Base-by-base conservation (phyloP, 495 filamentous ascomycete genomes). In the Aspergillus coremiiformis region DNA sequence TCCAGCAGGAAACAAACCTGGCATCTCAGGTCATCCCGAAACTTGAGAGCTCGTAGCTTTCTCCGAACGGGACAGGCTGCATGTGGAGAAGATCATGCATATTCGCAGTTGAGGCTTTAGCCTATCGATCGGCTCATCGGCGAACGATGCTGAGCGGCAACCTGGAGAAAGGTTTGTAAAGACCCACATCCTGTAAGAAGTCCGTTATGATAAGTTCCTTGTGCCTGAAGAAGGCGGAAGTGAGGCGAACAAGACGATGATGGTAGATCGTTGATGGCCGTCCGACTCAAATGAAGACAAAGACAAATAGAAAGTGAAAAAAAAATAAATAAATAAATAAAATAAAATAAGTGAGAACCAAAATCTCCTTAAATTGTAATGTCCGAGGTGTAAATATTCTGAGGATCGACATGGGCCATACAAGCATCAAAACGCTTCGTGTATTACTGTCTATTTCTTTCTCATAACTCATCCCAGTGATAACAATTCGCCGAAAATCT, bases 401-500 rank as follows among this genome's bases (percentile, higher is more conserved):
- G 49, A 35, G 37, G 44, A 42, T 29, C 41, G 49, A 44, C 27
- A 48, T 49, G 37, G n/a, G 15, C 15, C 27, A 52, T 23, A 30
- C 49, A 47, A 14, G 47, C 24, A 49, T 43, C 27, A 52, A 32
- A 53, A 52, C 51, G 62, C 53, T 53, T 57, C 54, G 60, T 62
- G 55, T 53, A 74, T 69, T 72, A 73, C 65, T 66, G 61, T 74
- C 69, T 75, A 73, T 59, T 53, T 64, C 56, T 43, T 72, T 71
- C 65, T 72, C 72, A 66, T 75, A 65, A 75, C 64, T 74, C 68
- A 60, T 76, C 55, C 59, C 52, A 61, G 57, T 44, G 54, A 59
- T 45, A 52, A 51, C 44, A 55, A 51, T 54, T 47, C 44, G 49
- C 46, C 24, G 44, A 52, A 47, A 35, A 42, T 32, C 32, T 33